Conservation (phyloP, 768 basidiomycete species). For the Nidularia pulvinata region DNA sequence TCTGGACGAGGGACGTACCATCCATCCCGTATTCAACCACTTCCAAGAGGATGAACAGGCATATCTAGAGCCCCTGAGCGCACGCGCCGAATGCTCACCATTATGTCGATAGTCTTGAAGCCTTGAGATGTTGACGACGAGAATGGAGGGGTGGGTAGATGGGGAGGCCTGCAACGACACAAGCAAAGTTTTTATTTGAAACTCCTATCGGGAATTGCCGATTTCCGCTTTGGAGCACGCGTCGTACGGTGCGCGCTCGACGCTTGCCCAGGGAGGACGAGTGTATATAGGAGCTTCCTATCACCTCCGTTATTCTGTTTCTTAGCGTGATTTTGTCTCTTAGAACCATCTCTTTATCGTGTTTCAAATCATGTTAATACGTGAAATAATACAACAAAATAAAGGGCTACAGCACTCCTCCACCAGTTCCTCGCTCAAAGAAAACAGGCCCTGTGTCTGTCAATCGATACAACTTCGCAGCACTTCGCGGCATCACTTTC, state of each 20-base stretch:
- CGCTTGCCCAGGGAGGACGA: neutral
- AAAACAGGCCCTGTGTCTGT: constrained; percentile 65
- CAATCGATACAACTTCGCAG: constrained; percentile 71
- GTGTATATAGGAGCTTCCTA: neutral
- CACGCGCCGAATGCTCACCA: constrained; percentile 44
- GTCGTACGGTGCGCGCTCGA: neutral
- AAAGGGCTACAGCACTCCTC: constrained; percentile 64
- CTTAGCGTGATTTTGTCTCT: too few relatives aligned
- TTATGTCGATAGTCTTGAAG: constrained; percentile 23
- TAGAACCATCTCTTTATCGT: too few relatives aligned
- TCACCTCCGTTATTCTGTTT: neutral
- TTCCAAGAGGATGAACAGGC: constrained; percentile 30
- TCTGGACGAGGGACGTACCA: constrained; percentile 44
- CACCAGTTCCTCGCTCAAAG: constrained; percentile 74
- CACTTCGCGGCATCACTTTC: constrained; percentile 45
- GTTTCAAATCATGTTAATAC: too few relatives aligned
- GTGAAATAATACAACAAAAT: constrained; percentile 2
- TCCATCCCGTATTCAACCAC: constrained; percentile 37
- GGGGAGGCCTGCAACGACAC: neutral
- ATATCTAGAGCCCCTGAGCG: constrained; percentile 36
- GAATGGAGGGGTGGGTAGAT: constrained; percentile 8
- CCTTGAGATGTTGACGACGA: constrained; percentile 35
- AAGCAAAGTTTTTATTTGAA: neutral
- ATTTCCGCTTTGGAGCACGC: neutral
- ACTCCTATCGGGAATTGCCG: neutral